These are phyloP conservation scores for Colletotrichum neosansevieriae DNA, from an alignment of 2,329 filamentous ascomycete species.

Conservation along the genomic window DNA sequence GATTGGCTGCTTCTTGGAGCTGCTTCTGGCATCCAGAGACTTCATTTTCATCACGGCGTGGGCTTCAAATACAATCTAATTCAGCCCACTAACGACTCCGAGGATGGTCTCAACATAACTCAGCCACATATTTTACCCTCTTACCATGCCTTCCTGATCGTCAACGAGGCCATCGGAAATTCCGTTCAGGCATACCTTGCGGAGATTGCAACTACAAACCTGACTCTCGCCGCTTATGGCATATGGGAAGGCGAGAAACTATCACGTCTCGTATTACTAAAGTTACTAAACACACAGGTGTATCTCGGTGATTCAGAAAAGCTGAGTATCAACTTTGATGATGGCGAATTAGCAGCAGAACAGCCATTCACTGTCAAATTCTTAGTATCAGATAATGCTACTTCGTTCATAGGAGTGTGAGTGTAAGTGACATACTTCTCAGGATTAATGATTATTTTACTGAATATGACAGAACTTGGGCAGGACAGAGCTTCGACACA, in stretches of 20 bases:
- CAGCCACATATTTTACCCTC: background rate
- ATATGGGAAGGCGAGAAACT: conserved; percentile 6
- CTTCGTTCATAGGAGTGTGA: conserved; percentile 2
- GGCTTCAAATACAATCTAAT: conserved; percentile 12
- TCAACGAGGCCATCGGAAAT: conserved; percentile 16
- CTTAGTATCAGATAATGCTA: background rate
- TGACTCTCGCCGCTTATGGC: conserved; percentile 9
- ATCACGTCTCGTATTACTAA: background rate
- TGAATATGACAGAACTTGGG: background rate
- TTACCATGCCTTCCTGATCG: conserved; percentile 6
- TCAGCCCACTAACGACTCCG: conserved; percentile 12
- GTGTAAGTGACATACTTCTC: background rate
- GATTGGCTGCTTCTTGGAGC: conserved; percentile 18
- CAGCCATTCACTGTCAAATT: background rate
- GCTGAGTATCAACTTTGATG: conserved; percentile 1
- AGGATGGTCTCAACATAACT: conserved; percentile 16
- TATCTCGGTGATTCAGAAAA: background rate
- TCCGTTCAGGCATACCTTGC: conserved; percentile 2
- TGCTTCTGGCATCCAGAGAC: background rate
- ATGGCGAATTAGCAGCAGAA: background rate
- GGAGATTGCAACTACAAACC: conserved; percentile 1
- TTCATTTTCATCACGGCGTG: conserved; percentile 15
- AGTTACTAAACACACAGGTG: conserved; percentile 9
- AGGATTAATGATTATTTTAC: background rate
- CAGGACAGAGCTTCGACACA: conserved; percentile 3